A percentile compares a stretch with the other conserved stretches of the same genome.
Evolutionary conservation across 352 stramenopile genomes (phyloP).

Genomic region (Globisporangium emineosum): DNA sequence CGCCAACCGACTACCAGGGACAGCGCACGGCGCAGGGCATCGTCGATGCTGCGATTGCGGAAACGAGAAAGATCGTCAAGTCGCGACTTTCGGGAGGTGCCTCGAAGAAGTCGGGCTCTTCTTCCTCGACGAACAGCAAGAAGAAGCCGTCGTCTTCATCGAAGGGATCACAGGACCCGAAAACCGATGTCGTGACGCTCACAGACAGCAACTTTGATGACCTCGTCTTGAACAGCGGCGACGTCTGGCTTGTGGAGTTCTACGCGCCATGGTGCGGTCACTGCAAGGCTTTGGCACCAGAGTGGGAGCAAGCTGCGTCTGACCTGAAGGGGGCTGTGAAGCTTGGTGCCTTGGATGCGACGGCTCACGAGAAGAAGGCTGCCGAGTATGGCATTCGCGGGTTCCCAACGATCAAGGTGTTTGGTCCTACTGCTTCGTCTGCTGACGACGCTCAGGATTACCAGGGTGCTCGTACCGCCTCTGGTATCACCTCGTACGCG

Average conservation of each 20-base stretch:
- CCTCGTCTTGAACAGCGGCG: conserved; percentile 86
- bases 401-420: conserved; percentile 96
- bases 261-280: conserved; percentile 93
- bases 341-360: conserved; percentile 91
- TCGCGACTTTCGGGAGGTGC: conserved; percentile 61
- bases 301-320: conserved; percentile 88
- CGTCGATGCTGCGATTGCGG: conserved; percentile 74
- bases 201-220: conserved; percentile 91
- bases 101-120: conserved; percentile 35
- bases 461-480: conserved; percentile 80
- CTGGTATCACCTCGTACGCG: conserved; percentile 76
- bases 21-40: conserved; percentile 82
- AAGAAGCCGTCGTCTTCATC: conserved; percentile 34
- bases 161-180: conserved; percentile 30
- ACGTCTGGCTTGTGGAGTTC: conserved; percentile 92
- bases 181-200: conserved; percentile 83
- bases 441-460: conserved; percentile 77
- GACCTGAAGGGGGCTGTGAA: conserved; percentile 89
- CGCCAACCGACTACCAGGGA: conserved; percentile 74
- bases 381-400: conserved; percentile 88
- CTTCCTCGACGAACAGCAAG: conserved; percentile 33
- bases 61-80: conserved; percentile 76
- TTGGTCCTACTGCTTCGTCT: conserved; percentile 66
- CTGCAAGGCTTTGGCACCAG: conserved; percentile 89
- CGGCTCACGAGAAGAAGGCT: conserved; percentile 88